Conservation (phyloP, 495 filamentous ascomycete species). For the Daldinia caldariorum region DNA sequence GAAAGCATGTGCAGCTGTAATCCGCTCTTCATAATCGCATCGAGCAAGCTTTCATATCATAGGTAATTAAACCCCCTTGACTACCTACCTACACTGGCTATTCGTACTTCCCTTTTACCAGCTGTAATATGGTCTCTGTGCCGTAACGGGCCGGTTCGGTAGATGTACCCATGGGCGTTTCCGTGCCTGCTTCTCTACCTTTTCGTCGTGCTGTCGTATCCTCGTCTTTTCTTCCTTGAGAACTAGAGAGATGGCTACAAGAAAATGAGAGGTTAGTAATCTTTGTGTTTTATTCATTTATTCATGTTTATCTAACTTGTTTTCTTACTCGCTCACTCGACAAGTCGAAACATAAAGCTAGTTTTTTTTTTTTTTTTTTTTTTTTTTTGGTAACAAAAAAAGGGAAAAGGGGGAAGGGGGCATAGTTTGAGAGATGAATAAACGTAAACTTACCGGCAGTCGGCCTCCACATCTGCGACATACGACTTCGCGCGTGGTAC, state of each 20-base stretch:
- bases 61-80: background rate
- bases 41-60: background rate
- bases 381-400: no score
- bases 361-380: no score
- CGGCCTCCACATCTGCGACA: constrained; percentile 69
- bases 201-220: constrained; percentile 79
- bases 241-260: constrained; percentile 74
- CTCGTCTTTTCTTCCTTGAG: constrained; percentile 94
- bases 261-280: constrained; percentile 2
- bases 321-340: no score
- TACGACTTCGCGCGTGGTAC: constrained; percentile 74
- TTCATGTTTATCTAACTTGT: no score
- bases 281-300: background rate
- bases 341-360: no score
- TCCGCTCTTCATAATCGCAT: background rate
- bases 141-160: constrained; percentile 78
- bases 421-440: background rate
- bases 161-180: constrained; percentile 84
- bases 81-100: background rate
- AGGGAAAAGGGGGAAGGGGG: background rate
- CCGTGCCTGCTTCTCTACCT: constrained; percentile 73
- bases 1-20: constrained; percentile 4
- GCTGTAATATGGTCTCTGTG: constrained; percentile 86
- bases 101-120: constrained; percentile 67
- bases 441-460: constrained; percentile 71